Conservation (phyloP, 768 basidiomycete species). For the Holtermannia corniformis region DNA sequence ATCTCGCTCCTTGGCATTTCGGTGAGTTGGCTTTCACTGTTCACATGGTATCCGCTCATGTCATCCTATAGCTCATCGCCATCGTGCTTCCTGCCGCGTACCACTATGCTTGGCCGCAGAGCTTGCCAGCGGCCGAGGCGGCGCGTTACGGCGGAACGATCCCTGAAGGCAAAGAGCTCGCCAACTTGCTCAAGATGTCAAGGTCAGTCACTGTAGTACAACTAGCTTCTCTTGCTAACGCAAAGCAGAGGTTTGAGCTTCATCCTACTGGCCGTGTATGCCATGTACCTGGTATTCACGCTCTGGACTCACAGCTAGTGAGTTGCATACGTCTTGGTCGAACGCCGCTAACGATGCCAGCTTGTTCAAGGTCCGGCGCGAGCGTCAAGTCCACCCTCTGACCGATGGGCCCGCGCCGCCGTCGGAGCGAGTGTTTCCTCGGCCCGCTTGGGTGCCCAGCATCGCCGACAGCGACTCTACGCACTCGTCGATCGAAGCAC, state of each 20-base stretch:
- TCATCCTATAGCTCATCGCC: conserved; percentile 25
- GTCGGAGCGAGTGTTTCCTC: conserved; percentile 28
- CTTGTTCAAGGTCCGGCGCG: conserved; percentile 22
- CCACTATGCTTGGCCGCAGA: conserved; percentile 15
- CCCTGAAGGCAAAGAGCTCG: conserved; percentile 44
- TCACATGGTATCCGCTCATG: background rate
- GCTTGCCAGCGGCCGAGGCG: conserved; percentile 14
- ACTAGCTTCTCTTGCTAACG: too few species aligned
- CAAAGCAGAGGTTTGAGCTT: conserved; percentile 48
- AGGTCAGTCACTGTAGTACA: too few species aligned
- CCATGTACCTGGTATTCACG: conserved; percentile 32
- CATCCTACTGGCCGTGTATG: conserved; percentile 47
- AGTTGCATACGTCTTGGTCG: background rate
- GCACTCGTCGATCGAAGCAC: conserved; percentile 10
- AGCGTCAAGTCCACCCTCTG: conserved; percentile 16
- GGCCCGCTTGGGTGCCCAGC: conserved; percentile 31
- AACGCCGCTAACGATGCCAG: conserved; percentile 15
- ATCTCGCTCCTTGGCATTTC: conserved; percentile 40
- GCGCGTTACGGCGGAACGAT: conserved; percentile 4
- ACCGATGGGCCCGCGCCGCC: conserved; percentile 24
- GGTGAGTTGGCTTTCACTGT: conserved; percentile 10
- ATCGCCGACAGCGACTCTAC: conserved; percentile 22
- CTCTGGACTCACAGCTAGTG: conserved; percentile 18
- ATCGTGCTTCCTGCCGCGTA: conserved; percentile 43
- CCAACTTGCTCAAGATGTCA: conserved; percentile 46